These are phyloP conservation scores for Sclerotinia sclerotiorum DNA, from an alignment of 2,329 filamentous ascomycete genomes.

Conservation along the genomic window DNA sequence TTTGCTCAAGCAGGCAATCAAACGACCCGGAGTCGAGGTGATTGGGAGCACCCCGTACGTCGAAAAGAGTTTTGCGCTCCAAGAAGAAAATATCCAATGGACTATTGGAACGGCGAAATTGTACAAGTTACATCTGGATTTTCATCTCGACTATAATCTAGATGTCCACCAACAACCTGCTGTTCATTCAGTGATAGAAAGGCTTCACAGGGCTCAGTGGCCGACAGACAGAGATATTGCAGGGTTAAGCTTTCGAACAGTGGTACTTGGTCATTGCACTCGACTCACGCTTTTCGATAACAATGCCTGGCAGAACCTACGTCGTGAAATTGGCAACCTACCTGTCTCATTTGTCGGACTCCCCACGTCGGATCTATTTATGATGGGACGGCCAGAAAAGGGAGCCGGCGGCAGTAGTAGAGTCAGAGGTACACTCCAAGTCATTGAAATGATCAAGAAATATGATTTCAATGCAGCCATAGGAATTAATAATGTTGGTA, in stretches of 20 bases:
- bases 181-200: slow-evolving; percentile 54
- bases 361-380: slow-evolving; percentile 70
- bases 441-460: slow-evolving; percentile 59
- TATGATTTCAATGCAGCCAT: slow-evolving; percentile 60
- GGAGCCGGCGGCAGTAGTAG: slow-evolving; percentile 37
- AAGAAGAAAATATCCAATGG: slow-evolving; percentile 58
- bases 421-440: slow-evolving; percentile 60
- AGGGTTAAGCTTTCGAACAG: slow-evolving; percentile 47
- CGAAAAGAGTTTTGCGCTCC: slow-evolving; percentile 50
- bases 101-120: slow-evolving; percentile 55
- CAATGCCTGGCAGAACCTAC: slow-evolving; percentile 52
- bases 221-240: slow-evolving; percentile 27
- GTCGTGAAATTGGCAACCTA: slow-evolving; percentile 50
- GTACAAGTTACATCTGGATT: slow-evolving; percentile 59
- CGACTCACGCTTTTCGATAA: slow-evolving; percentile 57
- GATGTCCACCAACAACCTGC: slow-evolving; percentile 50
- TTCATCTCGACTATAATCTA: slow-evolving; percentile 71
- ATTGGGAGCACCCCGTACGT: slow-evolving; percentile 71
- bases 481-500: slow-evolving; percentile 71
- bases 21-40: slow-evolving; percentile 51
- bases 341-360: slow-evolving; percentile 67
- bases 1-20: slow-evolving; percentile 50
- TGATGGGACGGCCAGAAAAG: slow-evolving; percentile 56
- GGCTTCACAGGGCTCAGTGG: slow-evolving; percentile 54
- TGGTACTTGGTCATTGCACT: slow-evolving; percentile 68